Conservation (phyloP, 495 filamentous ascomycete genomes). For the Evernia prunastri region DNA sequence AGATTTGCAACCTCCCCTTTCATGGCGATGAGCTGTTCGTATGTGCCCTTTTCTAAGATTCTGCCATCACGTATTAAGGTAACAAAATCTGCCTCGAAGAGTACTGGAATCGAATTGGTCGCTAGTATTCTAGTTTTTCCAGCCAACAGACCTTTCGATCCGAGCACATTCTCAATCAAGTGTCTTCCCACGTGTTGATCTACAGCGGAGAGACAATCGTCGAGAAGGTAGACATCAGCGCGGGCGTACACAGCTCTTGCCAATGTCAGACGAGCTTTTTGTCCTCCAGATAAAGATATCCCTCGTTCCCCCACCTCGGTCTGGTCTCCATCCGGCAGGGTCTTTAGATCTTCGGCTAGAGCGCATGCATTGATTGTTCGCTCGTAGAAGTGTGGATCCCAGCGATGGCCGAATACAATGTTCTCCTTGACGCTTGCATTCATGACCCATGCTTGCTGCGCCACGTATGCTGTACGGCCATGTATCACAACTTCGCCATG, state of each 20-base stretch:
- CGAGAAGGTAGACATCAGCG: constrained; percentile 92
- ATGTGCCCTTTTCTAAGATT: constrained; percentile 82
- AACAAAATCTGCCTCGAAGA: constrained; percentile 82
- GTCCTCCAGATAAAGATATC: constrained; percentile 93
- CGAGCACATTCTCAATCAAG: constrained; percentile 88
- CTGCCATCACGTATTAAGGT: constrained; percentile 74
- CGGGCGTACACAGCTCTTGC: constrained; percentile 94
- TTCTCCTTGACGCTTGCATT: constrained; percentile 96
- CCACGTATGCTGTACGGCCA: constrained; percentile 81
- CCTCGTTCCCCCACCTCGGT: constrained; percentile 96
- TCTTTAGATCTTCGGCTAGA: constrained; percentile 81
- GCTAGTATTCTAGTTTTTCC: constrained; percentile 90
- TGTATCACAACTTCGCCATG: constrained; percentile 78
- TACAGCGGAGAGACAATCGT: constrained; percentile 91
- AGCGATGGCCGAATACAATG: constrained; percentile 93
- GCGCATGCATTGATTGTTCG: constrained; percentile 91
- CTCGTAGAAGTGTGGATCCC: constrained; percentile 92
- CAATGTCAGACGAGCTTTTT: constrained; percentile 92
- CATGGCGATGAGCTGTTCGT: constrained; percentile 85
- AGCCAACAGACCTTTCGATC: constrained; percentile 70
- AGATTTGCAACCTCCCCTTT: constrained; percentile 83
- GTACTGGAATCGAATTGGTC: constrained; percentile 90
- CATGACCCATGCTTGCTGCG: constrained; percentile 94
- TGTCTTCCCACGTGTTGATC: constrained; percentile 97
- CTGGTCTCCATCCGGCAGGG: constrained; percentile 90